phyloP scores from a whole-genome alignment of 352 stramenopile genomes.

The Phytopythium montanum region DNA sequence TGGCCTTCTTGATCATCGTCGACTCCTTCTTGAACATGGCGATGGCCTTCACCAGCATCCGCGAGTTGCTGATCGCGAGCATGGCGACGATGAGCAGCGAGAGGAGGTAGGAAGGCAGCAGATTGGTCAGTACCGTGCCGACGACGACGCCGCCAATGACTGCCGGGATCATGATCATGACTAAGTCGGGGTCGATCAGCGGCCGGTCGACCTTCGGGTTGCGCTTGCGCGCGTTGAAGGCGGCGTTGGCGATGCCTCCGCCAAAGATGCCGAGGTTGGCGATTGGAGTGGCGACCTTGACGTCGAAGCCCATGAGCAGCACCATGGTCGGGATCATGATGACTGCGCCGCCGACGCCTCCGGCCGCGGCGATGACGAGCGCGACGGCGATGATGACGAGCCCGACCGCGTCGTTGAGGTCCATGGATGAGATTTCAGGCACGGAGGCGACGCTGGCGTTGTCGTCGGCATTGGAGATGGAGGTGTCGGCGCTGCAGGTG shows the following conservation, averaged over 20 bases:
- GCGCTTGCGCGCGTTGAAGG: constrained; percentile 60
- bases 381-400: constrained; percentile 49
- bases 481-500: constrained; percentile 1
- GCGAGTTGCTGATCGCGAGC: constrained; percentile 26
- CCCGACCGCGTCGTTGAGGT: constrained; percentile 35
- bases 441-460: constrained; percentile 14
- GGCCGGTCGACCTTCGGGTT: constrained; percentile 50
- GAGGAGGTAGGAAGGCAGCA: constrained; percentile 57
- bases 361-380: constrained; percentile 40
- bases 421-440: constrained; percentile 30
- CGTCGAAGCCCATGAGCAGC: constrained; percentile 63
- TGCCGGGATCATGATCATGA: constrained; percentile 56
- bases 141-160: constrained; percentile 57
- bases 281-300: constrained; percentile 57
- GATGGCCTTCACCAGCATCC: constrained; percentile 23
- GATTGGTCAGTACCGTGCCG: constrained; percentile 49
- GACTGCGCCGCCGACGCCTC: constrained; percentile 41
- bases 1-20: constrained; percentile 22
- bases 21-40: constrained; percentile 31
- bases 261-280: constrained; percentile 66
- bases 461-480: neutral
- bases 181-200: constrained; percentile 56
- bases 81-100: constrained; percentile 53
- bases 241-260: constrained; percentile 54
- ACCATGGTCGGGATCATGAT: constrained; percentile 60